These are phyloP conservation scores for Cyanidiococcus yangmingshanensis DNA, from an alignment of 23 red algal genomes.

Conservation along the genomic window DNA sequence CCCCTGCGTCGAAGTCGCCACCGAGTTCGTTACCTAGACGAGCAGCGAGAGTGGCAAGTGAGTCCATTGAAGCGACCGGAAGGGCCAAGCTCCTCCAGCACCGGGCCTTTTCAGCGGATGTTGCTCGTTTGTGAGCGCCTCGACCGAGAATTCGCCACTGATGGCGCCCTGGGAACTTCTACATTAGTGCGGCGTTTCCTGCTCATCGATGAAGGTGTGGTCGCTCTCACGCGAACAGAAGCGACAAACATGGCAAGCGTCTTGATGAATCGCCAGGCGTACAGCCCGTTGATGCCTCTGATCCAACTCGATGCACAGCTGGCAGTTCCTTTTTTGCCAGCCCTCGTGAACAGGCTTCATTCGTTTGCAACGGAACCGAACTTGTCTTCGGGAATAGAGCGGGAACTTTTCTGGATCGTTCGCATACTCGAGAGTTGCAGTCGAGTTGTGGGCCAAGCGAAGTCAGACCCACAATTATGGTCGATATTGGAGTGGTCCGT, in stretches of 20 bases:
- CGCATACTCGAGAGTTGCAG: not conserved
- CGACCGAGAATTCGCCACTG: no score
- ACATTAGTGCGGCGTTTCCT: not conserved
- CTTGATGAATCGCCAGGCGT: not conserved
- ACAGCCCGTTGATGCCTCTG: not conserved
- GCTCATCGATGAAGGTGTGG: not conserved
- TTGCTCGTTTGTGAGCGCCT: no score
- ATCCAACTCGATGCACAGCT: not conserved
- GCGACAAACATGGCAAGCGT: not conserved
- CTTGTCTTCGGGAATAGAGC: not conserved
- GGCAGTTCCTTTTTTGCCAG: not conserved
- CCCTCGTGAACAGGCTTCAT: not conserved
- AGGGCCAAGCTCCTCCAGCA: not conserved
- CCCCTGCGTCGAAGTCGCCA: not conserved
- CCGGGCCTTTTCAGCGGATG: not conserved
- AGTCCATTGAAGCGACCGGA: not conserved
- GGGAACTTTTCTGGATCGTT: not conserved
- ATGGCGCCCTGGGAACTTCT: no score
- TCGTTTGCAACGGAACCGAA: not conserved
- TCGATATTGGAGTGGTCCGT: not conserved
- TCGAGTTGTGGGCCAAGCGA: not conserved
- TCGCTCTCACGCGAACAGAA: not conserved
- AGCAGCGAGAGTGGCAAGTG: not conserved
- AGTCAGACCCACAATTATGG: not conserved
- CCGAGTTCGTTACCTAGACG: not conserved